phyloP scores from a whole-genome alignment of 1,284 basidiomycete species.

The Golubevia pallescens region DNA sequence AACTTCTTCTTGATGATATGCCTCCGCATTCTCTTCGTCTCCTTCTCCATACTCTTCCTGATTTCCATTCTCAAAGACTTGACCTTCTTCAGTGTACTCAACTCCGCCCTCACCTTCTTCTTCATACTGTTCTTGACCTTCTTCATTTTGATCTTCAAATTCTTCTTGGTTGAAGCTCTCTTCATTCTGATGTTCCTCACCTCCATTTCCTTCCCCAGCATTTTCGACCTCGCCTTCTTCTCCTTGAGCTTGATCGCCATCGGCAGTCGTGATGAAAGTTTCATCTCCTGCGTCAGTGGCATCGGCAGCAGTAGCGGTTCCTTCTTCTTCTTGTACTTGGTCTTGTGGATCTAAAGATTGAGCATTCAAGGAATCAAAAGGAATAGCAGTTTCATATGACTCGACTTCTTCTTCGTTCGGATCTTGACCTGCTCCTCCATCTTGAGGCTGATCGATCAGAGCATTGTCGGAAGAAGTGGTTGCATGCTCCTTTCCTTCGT shows the following conservation, averaged over 20 bases:
- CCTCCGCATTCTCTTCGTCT: conserved; percentile 7
- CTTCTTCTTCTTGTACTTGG: no score
- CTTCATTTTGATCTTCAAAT: neutral
- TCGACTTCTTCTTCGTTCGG: no score
- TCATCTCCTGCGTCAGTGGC: no score
- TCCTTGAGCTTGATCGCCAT: neutral
- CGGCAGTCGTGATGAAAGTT: no score
- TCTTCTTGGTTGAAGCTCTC: conserved; percentile 5
- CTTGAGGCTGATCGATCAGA: neutral
- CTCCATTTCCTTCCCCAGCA: neutral
- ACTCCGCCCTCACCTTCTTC: neutral
- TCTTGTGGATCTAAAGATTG: no score
- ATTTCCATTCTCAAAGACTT: conserved; percentile 5
- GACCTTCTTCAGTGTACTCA: conserved; percentile 11
- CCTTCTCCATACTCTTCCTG: conserved; percentile 4
- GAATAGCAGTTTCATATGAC: no score
- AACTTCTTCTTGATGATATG: no score
- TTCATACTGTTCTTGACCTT: conserved; percentile 5
- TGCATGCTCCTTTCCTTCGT: no score
- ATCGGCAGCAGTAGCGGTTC: no score
- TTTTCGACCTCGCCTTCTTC: conserved; percentile 10
- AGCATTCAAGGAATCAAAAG: no score
- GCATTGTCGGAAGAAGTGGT: neutral
- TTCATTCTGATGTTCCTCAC: neutral
- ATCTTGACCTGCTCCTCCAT: no score